phyloP scores from a whole-genome alignment of 2,329 filamentous ascomycete genomes.

The Talaromyces sp. region DNA sequence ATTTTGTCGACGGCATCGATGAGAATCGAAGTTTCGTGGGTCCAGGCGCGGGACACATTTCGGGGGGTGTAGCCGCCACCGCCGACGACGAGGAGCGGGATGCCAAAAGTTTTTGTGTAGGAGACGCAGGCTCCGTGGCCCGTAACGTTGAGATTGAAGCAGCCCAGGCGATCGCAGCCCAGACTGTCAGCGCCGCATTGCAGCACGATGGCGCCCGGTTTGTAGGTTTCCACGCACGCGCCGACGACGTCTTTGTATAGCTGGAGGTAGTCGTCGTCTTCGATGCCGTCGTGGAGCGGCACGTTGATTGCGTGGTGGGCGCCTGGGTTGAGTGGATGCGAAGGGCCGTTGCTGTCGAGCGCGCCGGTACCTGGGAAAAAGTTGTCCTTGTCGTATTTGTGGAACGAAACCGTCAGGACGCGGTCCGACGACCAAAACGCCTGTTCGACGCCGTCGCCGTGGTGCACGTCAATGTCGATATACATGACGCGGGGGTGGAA shows the following conservation, averaged over 20 bases:
- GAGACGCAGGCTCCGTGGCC: slow-evolving; percentile 89
- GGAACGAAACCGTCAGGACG: slow-evolving; percentile 90
- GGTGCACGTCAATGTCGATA: slow-evolving; percentile 90
- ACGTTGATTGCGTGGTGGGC: slow-evolving; percentile 89
- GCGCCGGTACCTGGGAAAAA: slow-evolving; percentile 94
- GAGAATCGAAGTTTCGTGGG: slow-evolving; percentile 89
- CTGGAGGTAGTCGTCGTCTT: slow-evolving; percentile 79
- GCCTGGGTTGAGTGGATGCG: slow-evolving; percentile 77
- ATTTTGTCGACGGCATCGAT: slow-evolving; percentile 70
- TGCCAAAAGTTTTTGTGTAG: slow-evolving; percentile 73
- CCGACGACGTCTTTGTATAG: slow-evolving; percentile 81
- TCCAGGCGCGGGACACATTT: slow-evolving; percentile 95
- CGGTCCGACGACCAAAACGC: slow-evolving; percentile 86
- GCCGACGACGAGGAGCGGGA: slow-evolving; percentile 86
- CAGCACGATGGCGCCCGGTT: slow-evolving; percentile 84
- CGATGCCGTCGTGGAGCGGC: slow-evolving; percentile 84
- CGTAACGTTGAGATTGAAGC: slow-evolving; percentile 94
- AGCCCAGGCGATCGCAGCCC: slow-evolving; percentile 85
- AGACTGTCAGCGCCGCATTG: slow-evolving; percentile 95
- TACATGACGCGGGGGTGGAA: slow-evolving; percentile 83
- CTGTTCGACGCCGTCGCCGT: slow-evolving; percentile 86
- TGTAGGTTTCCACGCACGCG: slow-evolving; percentile 73
- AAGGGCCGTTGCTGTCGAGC: slow-evolving; percentile 77
- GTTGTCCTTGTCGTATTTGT: slow-evolving; percentile 81
- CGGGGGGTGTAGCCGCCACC: slow-evolving; percentile 94